These are phyloP conservation scores for Aspergillus sp. DNA, from an alignment of 2,329 filamentous ascomycete genomes.

Conservation along the genomic window DNA sequence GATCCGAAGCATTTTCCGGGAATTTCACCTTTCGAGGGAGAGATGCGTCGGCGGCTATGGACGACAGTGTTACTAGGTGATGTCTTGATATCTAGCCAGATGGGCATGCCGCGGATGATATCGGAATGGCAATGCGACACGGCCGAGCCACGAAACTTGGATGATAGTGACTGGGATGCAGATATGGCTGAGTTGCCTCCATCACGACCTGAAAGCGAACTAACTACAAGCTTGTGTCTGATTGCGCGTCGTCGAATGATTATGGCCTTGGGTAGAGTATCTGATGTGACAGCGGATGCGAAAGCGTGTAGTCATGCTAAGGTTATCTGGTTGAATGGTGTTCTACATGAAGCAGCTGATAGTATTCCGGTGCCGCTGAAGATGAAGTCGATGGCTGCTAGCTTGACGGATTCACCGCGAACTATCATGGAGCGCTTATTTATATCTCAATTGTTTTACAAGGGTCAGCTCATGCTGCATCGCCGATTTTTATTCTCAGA, in stretches of 20 bases:
- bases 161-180: slow-evolving; percentile 59
- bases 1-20: slow-evolving; percentile 53
- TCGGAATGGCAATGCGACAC: slow-evolving; percentile 60
- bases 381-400: slow-evolving; percentile 17
- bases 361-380: slow-evolving; percentile 14
- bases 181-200: slow-evolving; percentile 51
- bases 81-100: slow-evolving; percentile 59
- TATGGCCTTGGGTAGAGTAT: slow-evolving; percentile 29
- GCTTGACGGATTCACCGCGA: slow-evolving; percentile 22
- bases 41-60: slow-evolving; percentile 48
- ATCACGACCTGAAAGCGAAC: slow-evolving; percentile 52
- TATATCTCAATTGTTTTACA: slow-evolving; percentile 22
- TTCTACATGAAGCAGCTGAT: slow-evolving; percentile 24
- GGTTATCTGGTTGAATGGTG: slow-evolving; percentile 28
- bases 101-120: slow-evolving; percentile 63
- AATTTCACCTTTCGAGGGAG: slow-evolving; percentile 55
- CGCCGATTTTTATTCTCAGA: slow-evolving; percentile 11
- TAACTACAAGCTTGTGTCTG: slow-evolving; percentile 44
- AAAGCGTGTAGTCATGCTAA: slow-evolving; percentile 28
- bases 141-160: slow-evolving; percentile 54
- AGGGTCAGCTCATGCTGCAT: slow-evolving; percentile 25
- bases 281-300: slow-evolving; percentile 29
- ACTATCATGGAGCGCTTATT: slow-evolving; percentile 23
- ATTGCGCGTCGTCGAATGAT: slow-evolving; percentile 35
- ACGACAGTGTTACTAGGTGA: slow-evolving; percentile 52